Base-by-base conservation (phyloP, 1,284 basidiomycete species). In the Kwoniella shivajii region DNA sequence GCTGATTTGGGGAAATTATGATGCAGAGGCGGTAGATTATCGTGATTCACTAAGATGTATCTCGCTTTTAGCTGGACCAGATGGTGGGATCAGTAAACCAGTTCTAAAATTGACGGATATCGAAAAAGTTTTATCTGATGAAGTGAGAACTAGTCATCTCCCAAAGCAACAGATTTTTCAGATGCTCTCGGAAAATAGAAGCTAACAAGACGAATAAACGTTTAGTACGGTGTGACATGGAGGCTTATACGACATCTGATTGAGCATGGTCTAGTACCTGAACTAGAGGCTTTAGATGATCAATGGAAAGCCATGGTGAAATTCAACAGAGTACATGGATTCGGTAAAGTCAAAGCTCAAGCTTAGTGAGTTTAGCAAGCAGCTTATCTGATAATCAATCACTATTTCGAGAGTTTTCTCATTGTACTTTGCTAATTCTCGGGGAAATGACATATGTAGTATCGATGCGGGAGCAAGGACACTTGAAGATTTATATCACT, bases 141-240 rank as follows among this genome's bases (percentile, higher is more conserved):
- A 69, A 47, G 69, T 69, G 48, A 53, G 67, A 13, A n/a, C 11
- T n/a, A n/a, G n/a, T n/a, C n/a, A n/a, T n/a, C n/a, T n/a, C n/a
- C n/a, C n/a, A n/a, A n/a, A n/a, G n/a, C n/a, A n/a, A n/a, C n/a
- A n/a, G n/a, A n/a, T n/a, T n/a, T n/a, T n/a, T n/a, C n/a, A n/a
- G n/a, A n/a, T n/a, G n/a, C n/a, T n/a, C n/a, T n/a, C n/a, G n/a
- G n/a, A n/a, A n/a, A n/a, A n/a, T n/a, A n/a, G n/a, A n/a, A n/a
- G n/a, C n/a, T n/a, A n/a, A n/a, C n/a, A n/a, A n/a, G n/a, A n/a
- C n/a, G n/a, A n/a, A n/a, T n/a, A n/a, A n/a, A n/a, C n/a, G n/a
- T 52, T 18, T 14, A 73, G 71, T 66, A 71, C 53, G 66, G 66
- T 11, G 66, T 71, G 6, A 54, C 63, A 2, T 73, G 72, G 70